phyloP scores from a whole-genome alignment of 2,329 filamentous ascomycete species.

The Colletotrichum acutatum region DNA sequence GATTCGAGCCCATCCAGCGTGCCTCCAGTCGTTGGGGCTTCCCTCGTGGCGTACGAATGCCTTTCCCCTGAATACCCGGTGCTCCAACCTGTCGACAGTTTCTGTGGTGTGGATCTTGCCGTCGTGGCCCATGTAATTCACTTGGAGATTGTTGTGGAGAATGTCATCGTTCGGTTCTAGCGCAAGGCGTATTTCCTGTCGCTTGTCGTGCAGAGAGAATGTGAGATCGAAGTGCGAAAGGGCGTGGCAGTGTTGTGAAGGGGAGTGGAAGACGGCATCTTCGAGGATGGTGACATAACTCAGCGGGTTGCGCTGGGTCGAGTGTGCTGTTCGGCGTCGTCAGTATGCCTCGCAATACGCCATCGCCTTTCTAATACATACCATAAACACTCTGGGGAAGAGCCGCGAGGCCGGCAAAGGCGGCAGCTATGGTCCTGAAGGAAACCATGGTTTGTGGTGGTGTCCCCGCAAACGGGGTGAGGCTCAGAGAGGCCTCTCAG shows the following conservation, averaged over 20 bases:
- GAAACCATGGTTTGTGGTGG: constrained; percentile 46
- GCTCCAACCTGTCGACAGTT: constrained; percentile 75
- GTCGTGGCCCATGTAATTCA: constrained; percentile 78
- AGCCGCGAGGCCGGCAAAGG: constrained; percentile 44
- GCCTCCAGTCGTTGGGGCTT: constrained; percentile 72
- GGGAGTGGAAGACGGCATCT: constrained; percentile 80
- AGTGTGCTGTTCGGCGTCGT: constrained; percentile 66
- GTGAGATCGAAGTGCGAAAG: constrained; percentile 86
- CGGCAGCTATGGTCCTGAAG: constrained; percentile 44
- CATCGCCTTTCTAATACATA: constrained; percentile 36
- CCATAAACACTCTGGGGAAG: constrained; percentile 46
- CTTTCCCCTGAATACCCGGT: constrained; percentile 86
- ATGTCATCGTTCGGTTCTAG: constrained; percentile 94
- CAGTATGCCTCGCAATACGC: background rate
- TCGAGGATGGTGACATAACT: constrained; percentile 78
- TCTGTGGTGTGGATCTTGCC: constrained; percentile 76
- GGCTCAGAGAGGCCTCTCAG: constrained; percentile 24
- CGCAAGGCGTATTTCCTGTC: constrained; percentile 79
- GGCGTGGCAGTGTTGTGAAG: constrained; percentile 81
- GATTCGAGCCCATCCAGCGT: constrained; percentile 88
- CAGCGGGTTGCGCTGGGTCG: constrained; percentile 80
- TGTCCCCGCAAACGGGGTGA: constrained; percentile 33
- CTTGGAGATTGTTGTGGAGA: constrained; percentile 77
- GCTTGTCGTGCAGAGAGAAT: constrained; percentile 76
- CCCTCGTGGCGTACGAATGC: constrained; percentile 73